Evolutionary conservation across 805 yeast genomes (phyloP), one percentile per base, ranked within the genome.

Genomic region (Candida sakaeoensis): DNA sequence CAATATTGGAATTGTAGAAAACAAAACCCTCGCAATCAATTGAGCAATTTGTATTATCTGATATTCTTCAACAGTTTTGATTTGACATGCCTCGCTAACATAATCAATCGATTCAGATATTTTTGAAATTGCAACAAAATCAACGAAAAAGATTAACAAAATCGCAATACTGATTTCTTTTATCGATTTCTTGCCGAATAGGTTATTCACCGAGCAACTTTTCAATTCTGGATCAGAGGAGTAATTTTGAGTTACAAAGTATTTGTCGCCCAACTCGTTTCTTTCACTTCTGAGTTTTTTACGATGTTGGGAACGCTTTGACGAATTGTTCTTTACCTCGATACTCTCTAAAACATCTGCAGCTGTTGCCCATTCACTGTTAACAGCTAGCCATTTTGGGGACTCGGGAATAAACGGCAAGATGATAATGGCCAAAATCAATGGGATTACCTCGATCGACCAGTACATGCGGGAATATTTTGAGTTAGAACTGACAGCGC

Each of bases 41-140:
- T 52, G 62, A n/a, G 42, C 13, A 8, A 26, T 30, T 13, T 32
- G 24, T 15, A 34, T 39, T 8, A 32, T 25, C 22, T 36, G 31
- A 8, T 26, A 24, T 9, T 33, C 39, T 13, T 31, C 36, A 3
- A n/a, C 13, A 4, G 64, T 47, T 0, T 72, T 61, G 0, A 70
- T 68, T 0, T 77, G 79, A 47, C 75, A 60, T 61, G 68, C 65
- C 23, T 66, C 72, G 54, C 80, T 75, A 10, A 76, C 60, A 47
- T 60, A 68, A 1, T 62, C 60, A 38, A 72, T 59, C 39, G 72
- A 72, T 48, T 65, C 70, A 65, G 70, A 61, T 35, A 75, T 48
- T 1, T 67, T 60, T 30, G 63, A 62, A 8, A 70, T 67, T 4
- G 75, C 72, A 38, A 72, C 64, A n/a, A 68, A 46, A 44, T 74